Evolutionary conservation across 208 protist genomes (phyloP), one percentile per base, ranked within the genome.

Genomic region (Novymonas esmeraldas): DNA sequence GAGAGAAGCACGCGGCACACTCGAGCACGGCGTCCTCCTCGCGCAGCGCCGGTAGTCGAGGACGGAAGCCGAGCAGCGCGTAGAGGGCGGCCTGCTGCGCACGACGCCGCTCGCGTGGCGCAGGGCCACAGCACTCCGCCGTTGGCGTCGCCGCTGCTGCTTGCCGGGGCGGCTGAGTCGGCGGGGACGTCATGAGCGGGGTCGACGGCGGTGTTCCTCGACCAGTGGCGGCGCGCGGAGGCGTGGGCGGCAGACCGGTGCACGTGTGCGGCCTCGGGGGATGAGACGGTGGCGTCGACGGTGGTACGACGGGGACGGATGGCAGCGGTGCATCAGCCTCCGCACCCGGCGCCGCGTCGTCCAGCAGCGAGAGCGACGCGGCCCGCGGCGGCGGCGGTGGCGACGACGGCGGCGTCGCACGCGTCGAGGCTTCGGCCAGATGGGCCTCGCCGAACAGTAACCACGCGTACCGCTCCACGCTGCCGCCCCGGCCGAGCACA

Each of bases 11-110:
- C 29, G 67, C 50, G 13, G 73, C 81, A 39, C 90, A 95, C 79
- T 95, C 86, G 45, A 92, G 36, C 42, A 95, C 73, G 20, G 63
- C 83, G 64, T 95, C 90, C 61, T 79, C 80, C 59, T 90, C 83
- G 33, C 70, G 73, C 26, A 94, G 34, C 0, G 73, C 44, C 9
- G 73, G 73, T 20, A 79, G 44, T 2, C 55, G 46, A 0, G 70
- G 70, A 14, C 46, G 70, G 39, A 75, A 75, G 39, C 20, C 31
- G n/a, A 75, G 61, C 18, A 75, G 39, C 7, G 51, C 44, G n/a
- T 51, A 51, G n/a, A 75, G 20, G 20, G 51, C 70, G 2, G 48
- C 55, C n/a, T 69, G 70, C 62, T 69, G 70, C 3, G 52, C 28
- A 18, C 31, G 45, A 22, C 64, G 61, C 46, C 64, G 70, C 51